Conservation (phyloP, 108 stramenopile genomes). For the Discostella stelligeroides region DNA sequence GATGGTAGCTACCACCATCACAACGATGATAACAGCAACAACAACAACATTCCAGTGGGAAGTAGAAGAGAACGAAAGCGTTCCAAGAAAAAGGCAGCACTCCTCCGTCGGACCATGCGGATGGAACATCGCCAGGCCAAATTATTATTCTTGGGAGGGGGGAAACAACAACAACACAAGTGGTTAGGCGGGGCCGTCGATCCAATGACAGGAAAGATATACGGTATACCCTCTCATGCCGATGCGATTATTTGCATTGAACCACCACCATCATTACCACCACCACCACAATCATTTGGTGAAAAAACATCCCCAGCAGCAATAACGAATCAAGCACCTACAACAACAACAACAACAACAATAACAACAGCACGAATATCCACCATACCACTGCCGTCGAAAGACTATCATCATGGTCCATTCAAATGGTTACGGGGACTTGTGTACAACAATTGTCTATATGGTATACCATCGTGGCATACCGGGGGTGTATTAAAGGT, state of each 20-base stretch:
- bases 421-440: slow-evolving; percentile 87
- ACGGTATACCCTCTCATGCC: slow-evolving; percentile 76
- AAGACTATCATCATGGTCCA: slow-evolving; percentile 42
- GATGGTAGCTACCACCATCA: too few relatives aligned
- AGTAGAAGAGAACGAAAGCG: slow-evolving; percentile 26
- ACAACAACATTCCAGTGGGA: too few relatives aligned
- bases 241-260: slow-evolving; percentile 61
- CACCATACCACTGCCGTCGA: slow-evolving; percentile 61
- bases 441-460: slow-evolving; percentile 68
- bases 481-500: slow-evolving; percentile 61
- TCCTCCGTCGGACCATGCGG: slow-evolving; percentile 7
- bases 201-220: slow-evolving; percentile 68
- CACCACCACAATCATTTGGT: slow-evolving; percentile 5
- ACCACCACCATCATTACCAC: slow-evolving; percentile 18
- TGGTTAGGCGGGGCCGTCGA: slow-evolving; percentile 85
- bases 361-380: slow-evolving; percentile 31
- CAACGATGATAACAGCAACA: too few relatives aligned
- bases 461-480: slow-evolving; percentile 80
- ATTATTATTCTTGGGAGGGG: not conserved
- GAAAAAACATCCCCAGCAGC: too few relatives aligned
- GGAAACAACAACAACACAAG: slow-evolving; percentile 49
- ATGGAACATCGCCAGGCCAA: not conserved
- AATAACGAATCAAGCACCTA: too few relatives aligned
- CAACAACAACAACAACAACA: not conserved
- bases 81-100: slow-evolving; percentile 28